Evolutionary conservation across 768 basidiomycete species (phyloP), one percentile per base, ranked within the genome.

Genomic region (Termitomyces sp.): DNA sequence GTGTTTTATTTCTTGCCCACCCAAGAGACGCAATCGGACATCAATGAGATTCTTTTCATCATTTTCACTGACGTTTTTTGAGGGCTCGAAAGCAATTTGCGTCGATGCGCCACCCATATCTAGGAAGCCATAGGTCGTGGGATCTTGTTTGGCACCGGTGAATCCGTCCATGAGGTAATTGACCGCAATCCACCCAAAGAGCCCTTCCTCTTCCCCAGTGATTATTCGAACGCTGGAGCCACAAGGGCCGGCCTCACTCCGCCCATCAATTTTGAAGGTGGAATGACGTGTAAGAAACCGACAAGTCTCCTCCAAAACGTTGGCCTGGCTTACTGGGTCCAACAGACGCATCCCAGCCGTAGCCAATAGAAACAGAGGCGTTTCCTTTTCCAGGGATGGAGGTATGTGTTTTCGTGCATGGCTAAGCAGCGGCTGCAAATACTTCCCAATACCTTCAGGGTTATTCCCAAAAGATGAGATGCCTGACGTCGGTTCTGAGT

Each of bases 81-180:
- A 81, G 0, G 97, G 97, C 66, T 98, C 95, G 66, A 98, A 99
- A 11, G 97, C 97, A 60, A 99, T 95, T 71, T 99, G 97, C 8
- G 96, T 98, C 14, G 95, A 98, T 17, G 97, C 97, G 25, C 97
- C 96, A 52, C 97, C 97, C 97, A 98, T 99, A 69, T 99, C 97
- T 62, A 99, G 77, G 71, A 99, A 99, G 5, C 97, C 97, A 66
- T 93, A 98, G 4, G 96, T 98, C 19, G 92, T 92, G 48, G 79
- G 81, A 68, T 84, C 79, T 51, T 81, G 68, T 53, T 70, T 74
- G 0, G 72, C 70, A 10, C 79, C 79, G 8, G 77, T 77, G 66
- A 99, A 99, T 1, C 95, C 96, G 66, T 98, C 91, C 92, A 98
- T 95, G 48, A 98, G 86, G 70, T 99, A 98, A 72, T 98, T 99